Base-by-base conservation (phyloP, 73 alveolate genomes). In the Halteria grandinella region DNA sequence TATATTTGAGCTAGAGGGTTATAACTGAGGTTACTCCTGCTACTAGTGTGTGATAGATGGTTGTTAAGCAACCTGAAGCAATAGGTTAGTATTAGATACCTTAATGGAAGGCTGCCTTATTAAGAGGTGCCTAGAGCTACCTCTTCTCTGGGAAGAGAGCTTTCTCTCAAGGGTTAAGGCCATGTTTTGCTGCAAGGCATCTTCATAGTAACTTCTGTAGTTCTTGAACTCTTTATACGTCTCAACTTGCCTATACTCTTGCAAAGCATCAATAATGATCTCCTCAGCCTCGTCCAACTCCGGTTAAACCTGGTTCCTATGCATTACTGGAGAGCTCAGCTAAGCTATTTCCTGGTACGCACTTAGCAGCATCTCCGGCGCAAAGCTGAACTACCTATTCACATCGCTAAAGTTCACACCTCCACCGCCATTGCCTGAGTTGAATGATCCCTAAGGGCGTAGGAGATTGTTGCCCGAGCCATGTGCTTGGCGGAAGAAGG, bases 141-240 rank as follows among this genome's bases (percentile, higher is more conserved):
- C n/a, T n/a, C n/a, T n/a, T n/a, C n/a, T n/a, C n/a, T n/a, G n/a
- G n/a, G n/a, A n/a, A n/a, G n/a, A n/a, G n/a, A n/a, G n/a, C n/a
- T n/a, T n/a, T n/a, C n/a, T n/a, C n/a, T n/a, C n/a, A n/a, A n/a
- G n/a, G n/a, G n/a, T n/a, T n/a, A n/a, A n/a, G n/a, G n/a, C 7
- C 18, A 20, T 11, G 28, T 32, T 11, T 20, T 57, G 36, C 5
- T 12, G 54, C 6, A 10, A 32, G 6, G 80, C 80, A 44, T 66
- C 80, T 45, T 44, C n/a, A 23, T 66, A 44, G 52, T 66, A 66
- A 24, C 47, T 47, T 8, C 47, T 45, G 55, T 66, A 66, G 66
- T 66, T 41, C 6, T 41, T 66, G 52, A 66, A 66, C 1, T 66
- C 80, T 11, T 66, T 36, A 53, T 44, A 66, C 36, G n/a, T 32